Evolutionary conservation across 192 early-diverging fungal genomes (phyloP), one percentile per base, ranked within the genome.

Genomic region (Allomyces javanicus): DNA sequence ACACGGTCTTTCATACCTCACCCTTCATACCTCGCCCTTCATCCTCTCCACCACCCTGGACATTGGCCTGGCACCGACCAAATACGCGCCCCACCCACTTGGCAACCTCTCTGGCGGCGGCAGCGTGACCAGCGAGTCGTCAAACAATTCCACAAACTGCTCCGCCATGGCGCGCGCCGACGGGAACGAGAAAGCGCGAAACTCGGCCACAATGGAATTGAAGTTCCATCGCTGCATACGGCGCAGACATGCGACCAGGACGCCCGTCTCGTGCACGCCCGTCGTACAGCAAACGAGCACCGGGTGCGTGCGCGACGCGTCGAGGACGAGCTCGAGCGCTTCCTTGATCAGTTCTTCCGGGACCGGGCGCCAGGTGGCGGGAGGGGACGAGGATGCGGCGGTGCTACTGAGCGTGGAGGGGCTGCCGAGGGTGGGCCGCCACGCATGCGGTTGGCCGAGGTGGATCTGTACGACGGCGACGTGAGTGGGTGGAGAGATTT

Each of bases 301-400:
- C n/a, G 95, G 95, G 66, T 96, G 87, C 40, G 81, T 91, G 9
- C 76, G 69, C 50, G 17, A 12, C n/a, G 71, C 76, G 75, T 94
- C 80, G 61, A 97, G 72, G 9, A 92, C 72, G 63, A 92, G 74
- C 75, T 98, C 90, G 26, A 98, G 77, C 0, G 89, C 93, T 63
- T 98, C 96, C 66, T 98, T 98, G 64, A 98, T 87, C 23, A 94
- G 73, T 73, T 98, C 96, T 69, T 98, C 96, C 67, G 85, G 86
- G 23, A 94, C 81, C 9, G 92, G 93, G 69, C 91, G 82, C 93
- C 95, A 96, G 26, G 82, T 40, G 33, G 33, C 33, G 33, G 33
- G 33, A 0, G 33, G 33, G 4, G 33, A 40, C 33, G 7, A 40
- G 33, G 26, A 27, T 27, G 26, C 26, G 2, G 26, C 26, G 4